Evolutionary conservation across 1,139 yeast species (phyloP).

Genomic region (Taphrina betulina): DNA sequence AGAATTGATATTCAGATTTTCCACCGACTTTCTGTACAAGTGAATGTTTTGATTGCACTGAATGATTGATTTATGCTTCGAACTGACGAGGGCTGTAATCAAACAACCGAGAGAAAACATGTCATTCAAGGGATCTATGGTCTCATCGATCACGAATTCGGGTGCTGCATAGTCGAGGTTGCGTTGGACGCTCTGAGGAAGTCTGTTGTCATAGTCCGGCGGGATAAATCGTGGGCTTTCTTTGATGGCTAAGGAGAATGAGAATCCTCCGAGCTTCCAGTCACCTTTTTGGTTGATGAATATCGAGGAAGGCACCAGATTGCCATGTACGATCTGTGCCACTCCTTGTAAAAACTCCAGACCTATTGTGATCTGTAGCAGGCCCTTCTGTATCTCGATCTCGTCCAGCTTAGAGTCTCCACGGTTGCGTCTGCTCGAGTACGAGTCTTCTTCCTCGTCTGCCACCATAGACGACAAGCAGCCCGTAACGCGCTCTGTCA

Average conservation of each 20-base stretch:
- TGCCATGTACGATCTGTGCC: slow-evolving; percentile 73
- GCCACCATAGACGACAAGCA: slow-evolving; percentile 54
- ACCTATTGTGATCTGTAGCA: slow-evolving; percentile 74
- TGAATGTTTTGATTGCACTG: slow-evolving; percentile 44
- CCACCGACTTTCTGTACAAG: slow-evolving; percentile 45
- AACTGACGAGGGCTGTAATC: slow-evolving; percentile 59
- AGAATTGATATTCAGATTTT: slow-evolving; percentile 36
- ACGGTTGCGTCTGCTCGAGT: slow-evolving; percentile 31
- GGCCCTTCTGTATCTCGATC: slow-evolving; percentile 77
- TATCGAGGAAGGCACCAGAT: slow-evolving; percentile 74
- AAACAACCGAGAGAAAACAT: slow-evolving; percentile 79
- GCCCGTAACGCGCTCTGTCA: slow-evolving; percentile 71
- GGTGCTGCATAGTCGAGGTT: slow-evolving; percentile 78
- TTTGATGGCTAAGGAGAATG: slow-evolving; percentile 49
- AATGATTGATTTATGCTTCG: slow-evolving; percentile 46
- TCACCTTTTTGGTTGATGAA: slow-evolving; percentile 82
- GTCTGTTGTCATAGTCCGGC: slow-evolving; percentile 67
- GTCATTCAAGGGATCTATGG: slow-evolving; percentile 68
- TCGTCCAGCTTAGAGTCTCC: slow-evolving; percentile 53
- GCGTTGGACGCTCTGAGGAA: slow-evolving; percentile 69
- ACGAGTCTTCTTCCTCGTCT: slow-evolving; percentile 39
- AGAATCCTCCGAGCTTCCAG: slow-evolving; percentile 85
- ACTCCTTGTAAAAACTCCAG: slow-evolving; percentile 76
- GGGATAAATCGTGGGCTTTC: slow-evolving; percentile 53
- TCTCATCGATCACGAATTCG: slow-evolving; percentile 61